Base-by-base conservation (phyloP, 192 early-diverging fungal genomes). In the Helicostylum pulchrum region DNA sequence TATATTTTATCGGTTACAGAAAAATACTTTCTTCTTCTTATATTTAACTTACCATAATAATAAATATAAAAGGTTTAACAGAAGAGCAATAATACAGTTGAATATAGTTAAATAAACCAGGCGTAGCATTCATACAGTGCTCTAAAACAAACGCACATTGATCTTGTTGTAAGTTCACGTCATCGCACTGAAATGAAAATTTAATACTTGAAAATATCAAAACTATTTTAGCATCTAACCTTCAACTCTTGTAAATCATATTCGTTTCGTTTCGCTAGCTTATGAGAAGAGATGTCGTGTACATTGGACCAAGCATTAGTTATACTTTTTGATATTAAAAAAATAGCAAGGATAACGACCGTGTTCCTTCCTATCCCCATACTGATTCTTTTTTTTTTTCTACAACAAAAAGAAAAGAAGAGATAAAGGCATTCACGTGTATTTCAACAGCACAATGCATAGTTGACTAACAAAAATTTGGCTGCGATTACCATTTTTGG, bases 71-170 rank as follows among this genome's bases (percentile, higher is more conserved):
- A 20, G 65, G 50, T 26, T 73, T 77, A 23, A 66, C 53, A 36
- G 72, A 59, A 19, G 73, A 66, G 53, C 85, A 87, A 64, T 78
- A 87, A 65, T 85, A 87, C 44, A 80, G 66, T 47, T 80, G 75
- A 34, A 87, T 62, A 66, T 87, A 87, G 50, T 83, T 77, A 46
- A 87, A 70, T 43, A 88, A 45, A 5, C 91, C 89, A 34, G 84
- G 72, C 34, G 81, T 78, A 49, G 82, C 82, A 31, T 82, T 83
- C 15, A 65, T 65, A 65, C 91, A 93, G 75, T 89, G 66, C 50
- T 81, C 73, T 49, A 74, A 62, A 15, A 90, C 86, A 53, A 72
- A 86, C 1, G 68, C 68, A 61, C 91, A 93, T 57, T 76, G 74
- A 23, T 79, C 79, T 14, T 76, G 60, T n/a, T 82, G 75, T 3